Evolutionary conservation across 495 filamentous ascomycete species (phyloP), one percentile per base, ranked within the genome.

Genomic region (Delitschia confertaspora): DNA sequence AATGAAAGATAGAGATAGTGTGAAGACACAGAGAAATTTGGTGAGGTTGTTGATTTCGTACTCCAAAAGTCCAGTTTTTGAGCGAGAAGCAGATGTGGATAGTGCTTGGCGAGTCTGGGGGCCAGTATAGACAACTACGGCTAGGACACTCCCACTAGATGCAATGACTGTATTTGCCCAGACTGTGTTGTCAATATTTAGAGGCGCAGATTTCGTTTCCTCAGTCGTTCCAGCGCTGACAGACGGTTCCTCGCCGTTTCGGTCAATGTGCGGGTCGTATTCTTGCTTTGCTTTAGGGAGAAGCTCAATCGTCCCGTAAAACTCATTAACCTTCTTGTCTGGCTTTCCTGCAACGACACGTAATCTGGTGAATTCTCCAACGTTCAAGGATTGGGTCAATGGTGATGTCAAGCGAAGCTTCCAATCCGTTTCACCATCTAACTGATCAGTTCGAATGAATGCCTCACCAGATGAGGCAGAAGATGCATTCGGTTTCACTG

Each of bases 361-460:
- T 9, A 96, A 68, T 31, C 80, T 74, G 4, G 77, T 72, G 49
- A 93, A 78, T 42, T 88, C 81, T 14, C 68, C 69, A 2, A 78
- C 60, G 3, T 79, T 57, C 4, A 96, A 68, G 26, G 63, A 66
- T 53, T 99, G 93, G 0, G 88, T 88, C 9, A 95, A 60, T 0
- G 82, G 72, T 6, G 88, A 88, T 2, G 89, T 86, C 3, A 96
- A 61, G 3, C 93, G 79, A 25, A 99, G 70, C 63, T 99, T 99
- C 93, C 93, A 99, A 55, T 99, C 93, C 6, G 93, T 99, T 64
- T 99, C 93, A 43, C 93, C 93, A 53, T 99, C 93, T 7, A 99
- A 73, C 59, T 99, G 93, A 61, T 99, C 93, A 2, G 93, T 99
- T 30, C 89, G 76, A 49, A 99, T 95, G 50, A 99, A 99, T 1